These are phyloP conservation scores for Tolypocladium inflatum DNA, from an alignment of 2,329 filamentous ascomycete species.

Conservation along the genomic window DNA sequence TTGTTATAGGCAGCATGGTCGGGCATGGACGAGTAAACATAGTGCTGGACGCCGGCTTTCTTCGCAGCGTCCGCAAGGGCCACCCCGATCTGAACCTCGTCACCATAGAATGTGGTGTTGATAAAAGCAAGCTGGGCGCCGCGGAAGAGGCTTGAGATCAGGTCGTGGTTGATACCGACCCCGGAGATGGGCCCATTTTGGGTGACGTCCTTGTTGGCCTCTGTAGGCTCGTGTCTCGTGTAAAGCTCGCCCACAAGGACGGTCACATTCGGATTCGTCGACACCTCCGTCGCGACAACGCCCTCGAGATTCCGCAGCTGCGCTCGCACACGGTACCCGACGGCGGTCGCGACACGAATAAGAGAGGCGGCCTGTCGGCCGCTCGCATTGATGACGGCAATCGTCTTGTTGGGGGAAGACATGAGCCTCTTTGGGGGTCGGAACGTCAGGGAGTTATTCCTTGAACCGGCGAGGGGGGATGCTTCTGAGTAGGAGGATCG, in stretches of 20 bases:
- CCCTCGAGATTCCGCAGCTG: constrained; percentile 83
- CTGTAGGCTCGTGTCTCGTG: constrained; percentile 39
- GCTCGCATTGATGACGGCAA: constrained; percentile 91
- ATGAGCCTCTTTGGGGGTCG: constrained; percentile 50
- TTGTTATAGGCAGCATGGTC: constrained; percentile 76
- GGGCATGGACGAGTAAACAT: constrained; percentile 95
- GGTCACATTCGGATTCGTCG: constrained; percentile 65
- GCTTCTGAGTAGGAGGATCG: constrained; percentile 52
- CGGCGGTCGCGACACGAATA: constrained; percentile 84
- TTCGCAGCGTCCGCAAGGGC: constrained; percentile 85
- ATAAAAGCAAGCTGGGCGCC: constrained; percentile 88
- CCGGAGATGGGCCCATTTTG: constrained; percentile 53
- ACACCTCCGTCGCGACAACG: constrained; percentile 80
- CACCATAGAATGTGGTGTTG: constrained; percentile 95
- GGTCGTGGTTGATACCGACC: constrained; percentile 58
- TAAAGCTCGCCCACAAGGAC: constrained; percentile 57
- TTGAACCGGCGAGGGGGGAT: constrained; percentile 43
- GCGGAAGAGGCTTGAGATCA: constrained; percentile 71
- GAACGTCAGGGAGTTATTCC: constrained; percentile 53
- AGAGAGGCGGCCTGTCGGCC: constrained; percentile 93
- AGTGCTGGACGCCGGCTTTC: constrained; percentile 75
- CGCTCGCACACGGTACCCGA: constrained; percentile 87
- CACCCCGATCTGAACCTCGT: constrained; percentile 83
- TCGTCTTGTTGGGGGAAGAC: constrained; percentile 61
- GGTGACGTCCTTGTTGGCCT: constrained; percentile 53